A percentile compares a stretch with the other conserved stretches of the same genome.
Evolutionary conservation across 1,284 basidiomycete species (phyloP).

Genomic region (Moniliella sp.): DNA sequence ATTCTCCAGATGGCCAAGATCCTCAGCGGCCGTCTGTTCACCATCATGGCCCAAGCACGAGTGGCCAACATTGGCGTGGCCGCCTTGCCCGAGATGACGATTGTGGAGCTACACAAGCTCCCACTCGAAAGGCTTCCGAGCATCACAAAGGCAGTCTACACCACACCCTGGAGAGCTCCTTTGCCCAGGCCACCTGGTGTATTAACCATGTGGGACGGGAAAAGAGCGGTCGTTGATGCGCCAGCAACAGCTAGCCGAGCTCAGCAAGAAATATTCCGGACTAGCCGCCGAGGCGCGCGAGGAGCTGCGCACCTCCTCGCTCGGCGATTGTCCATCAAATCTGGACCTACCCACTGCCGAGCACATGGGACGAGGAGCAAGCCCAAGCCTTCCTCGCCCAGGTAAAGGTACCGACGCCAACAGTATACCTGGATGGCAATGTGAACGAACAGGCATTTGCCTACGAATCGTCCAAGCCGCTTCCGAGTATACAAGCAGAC

Average conservation of each 20-base stretch:
- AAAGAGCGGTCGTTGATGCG: neutral
- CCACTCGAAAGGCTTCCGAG: slow-evolving; percentile 9
- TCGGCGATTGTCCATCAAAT: too few relatives aligned
- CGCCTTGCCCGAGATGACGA: slow-evolving; percentile 7
- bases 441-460: too few relatives aligned
- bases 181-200: slow-evolving; percentile 7
- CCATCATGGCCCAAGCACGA: slow-evolving; percentile 12
- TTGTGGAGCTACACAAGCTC: slow-evolving; percentile 16
- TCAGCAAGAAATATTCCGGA: too few relatives aligned
- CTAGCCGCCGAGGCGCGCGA: too few relatives aligned
- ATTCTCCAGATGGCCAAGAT: slow-evolving; percentile 16
- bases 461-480: too few relatives aligned
- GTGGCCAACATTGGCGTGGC: slow-evolving; percentile 12
- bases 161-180: slow-evolving; percentile 14
- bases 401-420: too few relatives aligned
- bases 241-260: neutral
- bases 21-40: slow-evolving; percentile 14
- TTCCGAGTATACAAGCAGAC: too few relatives aligned
- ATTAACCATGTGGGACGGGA: slow-evolving; percentile 1
- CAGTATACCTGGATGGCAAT: too few relatives aligned
- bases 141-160: slow-evolving; percentile 10
- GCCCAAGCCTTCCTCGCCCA: too few relatives aligned
- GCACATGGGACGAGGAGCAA: too few relatives aligned
- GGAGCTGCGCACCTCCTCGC: too few relatives aligned
- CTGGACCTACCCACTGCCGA: too few relatives aligned